These are phyloP conservation scores for Pythium vanterpoolii DNA, from an alignment of 352 stramenopile species.

Conservation along the genomic window DNA sequence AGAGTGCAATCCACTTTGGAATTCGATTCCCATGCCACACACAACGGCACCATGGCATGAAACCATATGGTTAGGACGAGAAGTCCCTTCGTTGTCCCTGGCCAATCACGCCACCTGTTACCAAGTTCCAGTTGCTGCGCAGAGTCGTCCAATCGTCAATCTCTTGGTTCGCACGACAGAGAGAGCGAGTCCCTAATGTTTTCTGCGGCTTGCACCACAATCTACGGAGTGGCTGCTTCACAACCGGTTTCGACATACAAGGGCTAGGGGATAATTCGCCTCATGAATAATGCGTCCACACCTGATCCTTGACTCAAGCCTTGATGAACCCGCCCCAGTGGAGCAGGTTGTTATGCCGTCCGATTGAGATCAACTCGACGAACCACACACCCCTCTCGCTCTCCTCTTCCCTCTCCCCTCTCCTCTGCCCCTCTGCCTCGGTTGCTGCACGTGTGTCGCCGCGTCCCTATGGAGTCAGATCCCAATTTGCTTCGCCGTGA, in stretches of 20 bases:
- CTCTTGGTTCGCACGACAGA: neutral
- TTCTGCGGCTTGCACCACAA: neutral
- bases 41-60: neutral
- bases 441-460: neutral
- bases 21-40: neutral
- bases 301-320: neutral
- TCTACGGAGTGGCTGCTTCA: neutral
- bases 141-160: neutral
- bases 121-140: neutral
- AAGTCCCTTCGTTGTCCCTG: neutral
- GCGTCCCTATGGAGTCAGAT: constrained; percentile 7
- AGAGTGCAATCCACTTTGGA: neutral
- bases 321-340: neutral
- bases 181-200: neutral
- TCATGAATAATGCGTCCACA: neutral
- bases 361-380: too few species aligned
- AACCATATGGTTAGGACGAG: neutral
- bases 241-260: neutral
- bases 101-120: neutral
- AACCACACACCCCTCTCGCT: too few species aligned
- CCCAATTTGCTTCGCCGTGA: constrained; percentile 18
- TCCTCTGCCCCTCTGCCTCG: neutral
- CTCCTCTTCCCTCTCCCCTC: neutral
- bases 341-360: too few species aligned
- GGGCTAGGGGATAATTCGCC: neutral